These are phyloP conservation scores for Aspergillus ochraceoroseus DNA, from an alignment of 2,329 filamentous ascomycete species.

Conservation along the genomic window DNA sequence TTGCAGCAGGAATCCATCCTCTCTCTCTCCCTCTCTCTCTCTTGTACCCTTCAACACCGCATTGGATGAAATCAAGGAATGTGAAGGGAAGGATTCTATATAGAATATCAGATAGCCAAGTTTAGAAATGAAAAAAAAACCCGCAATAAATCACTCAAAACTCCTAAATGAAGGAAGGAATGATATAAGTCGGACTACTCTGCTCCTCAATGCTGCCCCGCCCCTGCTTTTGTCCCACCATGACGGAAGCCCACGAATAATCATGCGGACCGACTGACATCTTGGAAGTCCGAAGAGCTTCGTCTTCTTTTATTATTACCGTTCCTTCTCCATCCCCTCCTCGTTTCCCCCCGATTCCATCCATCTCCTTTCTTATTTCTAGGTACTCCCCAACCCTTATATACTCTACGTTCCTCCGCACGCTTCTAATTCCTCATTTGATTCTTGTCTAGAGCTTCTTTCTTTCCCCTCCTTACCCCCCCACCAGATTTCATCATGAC, in stretches of 20 bases:
- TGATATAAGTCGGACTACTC: slow-evolving; percentile 31
- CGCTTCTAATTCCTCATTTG: slow-evolving; percentile 15
- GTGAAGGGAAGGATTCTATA: too few species aligned
- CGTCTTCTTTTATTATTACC: slow-evolving; percentile 14
- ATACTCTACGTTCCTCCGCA: slow-evolving; percentile 12
- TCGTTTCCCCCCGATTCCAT: slow-evolving; percentile 16
- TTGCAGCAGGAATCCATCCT: too few species aligned
- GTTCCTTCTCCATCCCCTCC: slow-evolving; percentile 25
- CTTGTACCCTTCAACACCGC: too few species aligned
- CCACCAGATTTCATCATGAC: slow-evolving; percentile 35
- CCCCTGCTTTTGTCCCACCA: slow-evolving; percentile 27
- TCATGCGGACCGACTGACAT: too few species aligned
- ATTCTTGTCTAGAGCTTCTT: slow-evolving; percentile 13
- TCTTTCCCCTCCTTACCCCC: slow-evolving; percentile 12
- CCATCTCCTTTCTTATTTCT: slow-evolving; percentile 14
- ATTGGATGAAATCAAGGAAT: too few species aligned
- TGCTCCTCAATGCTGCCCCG: slow-evolving; percentile 32
- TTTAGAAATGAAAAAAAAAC: too few species aligned
- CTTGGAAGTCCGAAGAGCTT: slow-evolving; percentile 26
- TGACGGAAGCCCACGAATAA: slow-evolving; percentile 39
- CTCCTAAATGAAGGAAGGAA: too few species aligned
- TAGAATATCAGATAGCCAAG: too few species aligned
- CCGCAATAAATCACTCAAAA: too few species aligned
- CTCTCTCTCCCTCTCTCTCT: too few species aligned
- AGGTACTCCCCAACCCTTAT: slow-evolving; percentile 17